Evolutionary conservation across 805 yeast species (phyloP).

Genomic region (Saccharomycopsis guyanensis): DNA sequence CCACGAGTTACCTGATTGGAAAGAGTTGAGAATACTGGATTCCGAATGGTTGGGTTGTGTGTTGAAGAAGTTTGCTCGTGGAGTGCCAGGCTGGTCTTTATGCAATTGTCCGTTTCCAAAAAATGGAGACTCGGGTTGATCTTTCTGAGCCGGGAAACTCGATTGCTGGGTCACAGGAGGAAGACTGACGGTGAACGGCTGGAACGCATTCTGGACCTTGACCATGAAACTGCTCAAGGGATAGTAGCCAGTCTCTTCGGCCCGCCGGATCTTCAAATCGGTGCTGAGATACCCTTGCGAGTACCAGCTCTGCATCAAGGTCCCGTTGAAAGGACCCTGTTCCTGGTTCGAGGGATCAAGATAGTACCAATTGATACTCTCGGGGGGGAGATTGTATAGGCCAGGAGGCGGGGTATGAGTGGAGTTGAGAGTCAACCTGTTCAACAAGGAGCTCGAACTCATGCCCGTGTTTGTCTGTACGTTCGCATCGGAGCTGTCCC

Average conservation of each 20-base stretch:
- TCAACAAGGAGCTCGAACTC: conserved; percentile 12
- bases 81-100: background rate
- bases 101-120: background rate
- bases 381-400: conserved; percentile 29
- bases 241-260: conserved; percentile 42
- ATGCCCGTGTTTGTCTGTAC: conserved; percentile 10
- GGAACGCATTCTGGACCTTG: conserved; percentile 38
- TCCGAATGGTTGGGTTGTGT: background rate
- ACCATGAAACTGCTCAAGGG: conserved; percentile 48
- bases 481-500: too few relatives aligned
- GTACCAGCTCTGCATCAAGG: conserved; percentile 74
- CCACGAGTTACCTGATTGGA: conserved; percentile 7
- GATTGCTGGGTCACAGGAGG: conserved; percentile 23
- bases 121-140: conserved; percentile 4
- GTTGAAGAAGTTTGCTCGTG: background rate
- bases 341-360: conserved; percentile 60
- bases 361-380: conserved; percentile 58
- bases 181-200: conserved; percentile 58
- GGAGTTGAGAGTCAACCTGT: conserved; percentile 1
- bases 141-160: conserved; percentile 7
- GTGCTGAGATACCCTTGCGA: conserved; percentile 48
- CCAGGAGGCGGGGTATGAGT: conserved; percentile 14
- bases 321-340: conserved; percentile 78
- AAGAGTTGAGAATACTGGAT: background rate
- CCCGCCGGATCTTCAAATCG: conserved; percentile 50